Conservation (phyloP, 345 rosid genomes). For the Linum trigynum region DNA sequence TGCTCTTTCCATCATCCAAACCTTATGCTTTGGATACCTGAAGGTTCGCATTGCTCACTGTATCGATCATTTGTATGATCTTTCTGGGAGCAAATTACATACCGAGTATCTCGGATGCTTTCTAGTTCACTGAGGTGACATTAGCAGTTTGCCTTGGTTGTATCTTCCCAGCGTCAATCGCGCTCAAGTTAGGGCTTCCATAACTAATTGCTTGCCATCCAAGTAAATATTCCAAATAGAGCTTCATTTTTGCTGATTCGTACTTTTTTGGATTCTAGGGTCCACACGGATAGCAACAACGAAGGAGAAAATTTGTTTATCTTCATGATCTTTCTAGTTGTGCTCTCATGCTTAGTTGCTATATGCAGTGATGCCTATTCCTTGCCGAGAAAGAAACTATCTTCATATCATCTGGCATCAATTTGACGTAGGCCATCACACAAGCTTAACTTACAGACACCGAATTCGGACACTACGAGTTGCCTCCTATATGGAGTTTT, state of each 20-base stretch:
- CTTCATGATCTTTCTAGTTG: constrained; percentile 17
- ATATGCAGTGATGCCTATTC: constrained; percentile 15
- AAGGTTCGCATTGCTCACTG: constrained; percentile 17
- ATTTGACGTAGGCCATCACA: too few relatives aligned
- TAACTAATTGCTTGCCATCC: neutral
- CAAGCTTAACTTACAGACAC: too few relatives aligned
- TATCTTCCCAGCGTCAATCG: constrained; percentile 20
- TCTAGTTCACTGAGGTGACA: constrained; percentile 22
- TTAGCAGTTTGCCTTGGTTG: constrained; percentile 14
- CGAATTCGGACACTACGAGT: too few relatives aligned
- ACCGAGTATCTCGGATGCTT: constrained; percentile 18
- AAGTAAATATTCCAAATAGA: neutral
- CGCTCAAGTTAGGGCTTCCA: constrained; percentile 3
- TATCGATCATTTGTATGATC: constrained; percentile 8
- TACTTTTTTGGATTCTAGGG: constrained; percentile 10
- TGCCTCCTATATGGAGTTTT: too few relatives aligned
- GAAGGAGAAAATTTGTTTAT: constrained; percentile 10
- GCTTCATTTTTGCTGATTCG: neutral
- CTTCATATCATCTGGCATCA: neutral
- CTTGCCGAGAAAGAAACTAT: constrained; percentile 11
- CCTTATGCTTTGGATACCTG: constrained; percentile 8
- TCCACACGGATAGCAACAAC: constrained; percentile 13
- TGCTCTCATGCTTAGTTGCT: constrained; percentile 14
- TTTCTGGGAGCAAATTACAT: constrained; percentile 19
- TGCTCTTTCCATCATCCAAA: constrained; percentile 18